A percentile compares a stretch with the other conserved stretches of the same genome.
Conservation (phyloP, 805 yeast species). For the Cyberlindnera misumaiensis region DNA sequence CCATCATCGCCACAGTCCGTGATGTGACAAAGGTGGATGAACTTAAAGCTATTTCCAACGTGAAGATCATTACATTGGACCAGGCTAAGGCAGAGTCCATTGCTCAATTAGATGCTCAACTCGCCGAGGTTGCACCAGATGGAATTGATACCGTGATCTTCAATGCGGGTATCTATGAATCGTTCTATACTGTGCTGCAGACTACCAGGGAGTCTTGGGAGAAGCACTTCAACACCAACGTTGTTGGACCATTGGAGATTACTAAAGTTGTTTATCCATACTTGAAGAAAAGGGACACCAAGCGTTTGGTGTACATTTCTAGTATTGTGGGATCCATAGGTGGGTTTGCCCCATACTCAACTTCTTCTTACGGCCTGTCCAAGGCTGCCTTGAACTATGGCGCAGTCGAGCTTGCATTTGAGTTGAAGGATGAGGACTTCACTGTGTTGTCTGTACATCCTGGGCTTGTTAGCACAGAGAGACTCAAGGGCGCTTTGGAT, state of each 20-base stretch:
- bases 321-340: constrained; percentile 22
- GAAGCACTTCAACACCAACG: constrained; percentile 20
- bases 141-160: constrained; percentile 13
- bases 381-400: constrained; percentile 33
- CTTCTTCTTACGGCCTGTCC: constrained; percentile 30
- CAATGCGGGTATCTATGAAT: constrained; percentile 13
- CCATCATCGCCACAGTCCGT: constrained; percentile 5
- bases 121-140: constrained; percentile 3
- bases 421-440: constrained; percentile 22
- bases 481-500: too few relatives aligned
- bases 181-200: neutral
- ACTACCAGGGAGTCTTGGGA: constrained; percentile 5
- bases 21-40: constrained; percentile 1
- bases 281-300: constrained; percentile 16
- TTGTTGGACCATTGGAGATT: constrained; percentile 22
- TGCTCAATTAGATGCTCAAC: constrained; percentile 1
- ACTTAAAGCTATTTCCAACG: constrained; percentile 3
- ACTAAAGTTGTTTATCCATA: constrained; percentile 18
- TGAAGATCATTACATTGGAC: constrained; percentile 8
- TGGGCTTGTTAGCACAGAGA: constrained; percentile 30
- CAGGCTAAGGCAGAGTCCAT: constrained; percentile 10
- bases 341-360: constrained; percentile 9
- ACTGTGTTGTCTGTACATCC: constrained; percentile 30
- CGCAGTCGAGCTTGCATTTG: constrained; percentile 23
- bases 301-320: constrained; percentile 25